Conservation (phyloP, 163 green algal genomes). For the Coccomyxa subellipsoidea region DNA sequence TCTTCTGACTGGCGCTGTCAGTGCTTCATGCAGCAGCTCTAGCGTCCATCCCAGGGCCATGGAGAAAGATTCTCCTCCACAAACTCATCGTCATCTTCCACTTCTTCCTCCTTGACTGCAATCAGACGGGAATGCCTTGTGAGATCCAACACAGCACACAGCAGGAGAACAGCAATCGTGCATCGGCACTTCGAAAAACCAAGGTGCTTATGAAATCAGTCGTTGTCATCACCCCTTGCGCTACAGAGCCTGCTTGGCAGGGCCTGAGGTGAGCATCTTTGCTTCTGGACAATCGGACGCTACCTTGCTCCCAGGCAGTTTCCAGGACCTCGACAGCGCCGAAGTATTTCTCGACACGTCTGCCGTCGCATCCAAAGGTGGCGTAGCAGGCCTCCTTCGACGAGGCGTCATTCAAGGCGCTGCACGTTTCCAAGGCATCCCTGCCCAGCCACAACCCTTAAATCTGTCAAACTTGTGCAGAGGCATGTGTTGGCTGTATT, state of each 20-base stretch:
- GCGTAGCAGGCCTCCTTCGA: slow-evolving; percentile 31
- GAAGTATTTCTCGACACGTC: not conserved
- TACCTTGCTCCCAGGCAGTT: not conserved
- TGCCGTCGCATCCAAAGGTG: slow-evolving; percentile 27
- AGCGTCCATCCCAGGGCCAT: slow-evolving; percentile 1
- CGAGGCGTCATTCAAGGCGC: slow-evolving; percentile 25
- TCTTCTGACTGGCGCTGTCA: too few species aligned
- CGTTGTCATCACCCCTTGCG: not conserved
- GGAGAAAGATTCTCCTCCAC: not conserved
- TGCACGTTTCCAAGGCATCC: slow-evolving; percentile 39
- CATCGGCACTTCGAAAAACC: not conserved
- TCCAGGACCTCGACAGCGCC: not conserved
- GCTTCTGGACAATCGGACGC: too few species aligned
- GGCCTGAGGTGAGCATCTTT: not conserved
- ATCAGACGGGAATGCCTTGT: not conserved
- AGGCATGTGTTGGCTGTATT: not conserved
- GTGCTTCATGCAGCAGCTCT: not conserved
- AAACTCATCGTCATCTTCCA: not conserved
- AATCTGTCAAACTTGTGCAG: too few species aligned
- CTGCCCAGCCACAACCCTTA: slow-evolving; percentile 6
- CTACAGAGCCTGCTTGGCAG: not conserved
- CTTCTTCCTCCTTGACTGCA: slow-evolving; percentile 5
- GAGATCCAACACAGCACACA: not conserved
- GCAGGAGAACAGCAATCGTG: not conserved
- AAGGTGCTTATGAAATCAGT: not conserved